phyloP scores from a whole-genome alignment of 768 basidiomycete genomes.

The Pleurotus sapidus region DNA sequence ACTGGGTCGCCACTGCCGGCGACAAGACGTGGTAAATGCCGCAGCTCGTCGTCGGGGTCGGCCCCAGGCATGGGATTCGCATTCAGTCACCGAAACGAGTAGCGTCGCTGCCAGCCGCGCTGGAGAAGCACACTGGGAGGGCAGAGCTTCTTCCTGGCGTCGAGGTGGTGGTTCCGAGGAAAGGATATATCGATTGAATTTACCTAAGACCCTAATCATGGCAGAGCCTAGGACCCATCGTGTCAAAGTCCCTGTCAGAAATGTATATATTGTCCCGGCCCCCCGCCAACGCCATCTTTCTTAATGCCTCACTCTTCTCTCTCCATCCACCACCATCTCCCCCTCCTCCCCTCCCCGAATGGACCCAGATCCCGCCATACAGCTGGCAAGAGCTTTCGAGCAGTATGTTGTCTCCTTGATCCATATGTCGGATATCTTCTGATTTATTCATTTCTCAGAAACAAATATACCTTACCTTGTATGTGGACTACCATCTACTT shows the following conservation, averaged over 20 bases:
- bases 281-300: not conserved
- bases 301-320: constrained; percentile 1
- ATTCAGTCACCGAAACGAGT: too few relatives aligned
- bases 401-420: not conserved
- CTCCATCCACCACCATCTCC: not conserved
- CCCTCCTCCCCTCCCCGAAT: not conserved
- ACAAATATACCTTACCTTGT: constrained; percentile 4
- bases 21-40: too few relatives aligned
- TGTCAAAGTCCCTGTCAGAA: constrained; percentile 6
- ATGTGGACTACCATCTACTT: not conserved
- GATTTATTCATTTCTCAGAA: not conserved
- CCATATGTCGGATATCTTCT: not conserved
- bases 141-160: not conserved
- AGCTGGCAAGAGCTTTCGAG: not conserved
- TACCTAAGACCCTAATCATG: constrained; percentile 6
- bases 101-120: too few relatives aligned
- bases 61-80: too few relatives aligned
- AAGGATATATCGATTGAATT: constrained; percentile 5
- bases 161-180: constrained; percentile 1
- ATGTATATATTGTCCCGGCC: constrained; percentile 4
- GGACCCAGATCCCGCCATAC: not conserved
- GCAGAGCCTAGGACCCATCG: constrained; percentile 6
- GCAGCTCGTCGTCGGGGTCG: too few relatives aligned
- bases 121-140: too few relatives aligned
- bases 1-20: too few relatives aligned